Evolutionary conservation across 2,329 filamentous ascomycete genomes (phyloP), one percentile per base, ranked within the genome.

Genomic region (Emergomyces pasteurianus): DNA sequence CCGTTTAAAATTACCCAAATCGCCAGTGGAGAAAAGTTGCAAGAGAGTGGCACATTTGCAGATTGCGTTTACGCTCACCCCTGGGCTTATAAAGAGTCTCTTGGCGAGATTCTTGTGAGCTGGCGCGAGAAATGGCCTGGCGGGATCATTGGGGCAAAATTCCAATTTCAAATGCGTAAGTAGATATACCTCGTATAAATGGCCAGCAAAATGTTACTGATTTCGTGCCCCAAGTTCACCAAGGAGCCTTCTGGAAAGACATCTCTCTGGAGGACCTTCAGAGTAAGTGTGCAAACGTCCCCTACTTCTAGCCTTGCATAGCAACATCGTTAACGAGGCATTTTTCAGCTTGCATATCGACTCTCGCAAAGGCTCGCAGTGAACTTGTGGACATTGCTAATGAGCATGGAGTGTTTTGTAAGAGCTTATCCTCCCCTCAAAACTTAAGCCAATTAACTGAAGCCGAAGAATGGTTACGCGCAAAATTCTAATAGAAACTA

Each of bases 131-230:
- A 58, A 36, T 36, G 16, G 21, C 23, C 42, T 18, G 47, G 40
- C 18, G 54, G 49, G 31, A 54, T 64, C 49, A 23, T 63, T 18
- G 63, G 40, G 26, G 56, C 56, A 8, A 64, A 54, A 16, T 38
- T 64, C 23, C 58, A 63, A 38, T 57, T 64, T 31, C 21, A 53
- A 28, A 63, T 64, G 60, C 43, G 63, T 64, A 58, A 63, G 62
- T 57, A n/a, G 8, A 34, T 42, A 23, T 2, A 26, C 16, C 6
- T 26, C 34, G 8, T 18, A 21, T 28, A 38, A 14, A n/a, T 14
- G 18, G n/a, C 10, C 47, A 56, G 23, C 38, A 16, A 52, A 42
- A 47, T n/a, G n/a, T n/a, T 49, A 18, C 9, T 58, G 26, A 59
- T 54, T 36, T 57, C 16, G 10, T 1, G 1, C 8, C 54, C 26